phyloP scores from a whole-genome alignment of 176 grass and related monocot genomes.

The Zoysia pacifica region DNA sequence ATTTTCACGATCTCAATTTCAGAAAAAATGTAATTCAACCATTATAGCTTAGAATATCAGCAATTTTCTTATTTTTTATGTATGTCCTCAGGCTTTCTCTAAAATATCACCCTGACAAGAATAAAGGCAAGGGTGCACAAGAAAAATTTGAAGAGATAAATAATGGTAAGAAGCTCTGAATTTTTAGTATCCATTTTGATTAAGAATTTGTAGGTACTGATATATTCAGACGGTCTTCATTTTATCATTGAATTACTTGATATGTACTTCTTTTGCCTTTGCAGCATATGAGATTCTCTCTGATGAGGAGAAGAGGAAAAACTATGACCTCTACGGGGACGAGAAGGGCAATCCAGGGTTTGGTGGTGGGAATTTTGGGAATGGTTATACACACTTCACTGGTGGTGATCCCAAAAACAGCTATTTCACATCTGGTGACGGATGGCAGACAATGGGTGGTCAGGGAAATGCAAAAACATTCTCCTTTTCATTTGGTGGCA shows the following conservation, averaged over 20 bases:
- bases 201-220: neutral
- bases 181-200: neutral
- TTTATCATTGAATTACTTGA: conserved; percentile 18
- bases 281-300: conserved; percentile 94
- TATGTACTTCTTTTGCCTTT: conserved; percentile 13
- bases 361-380: conserved; percentile 64
- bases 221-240: neutral
- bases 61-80: conserved; percentile 11
- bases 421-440: conserved; percentile 71
- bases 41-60: neutral
- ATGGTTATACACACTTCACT: conserved; percentile 68
- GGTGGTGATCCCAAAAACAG: conserved; percentile 54
- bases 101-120: conserved; percentile 97
- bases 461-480: conserved; percentile 70
- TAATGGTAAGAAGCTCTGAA: conserved; percentile 58
- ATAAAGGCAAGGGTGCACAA: conserved; percentile 81
- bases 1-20: neutral
- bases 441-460: conserved; percentile 75
- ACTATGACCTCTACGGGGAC: conserved; percentile 88
- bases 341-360: conserved; percentile 69
- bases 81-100: conserved; percentile 68
- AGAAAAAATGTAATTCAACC: neutral
- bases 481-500: conserved; percentile 87
- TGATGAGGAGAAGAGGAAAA: conserved; percentile 98
- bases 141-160: conserved; percentile 95